A percentile compares a stretch with the other conserved stretches of the same genome.
Evolutionary conservation across 345 rosid genomes (phyloP).

Genomic region (Crucihimalaya himalaica): DNA sequence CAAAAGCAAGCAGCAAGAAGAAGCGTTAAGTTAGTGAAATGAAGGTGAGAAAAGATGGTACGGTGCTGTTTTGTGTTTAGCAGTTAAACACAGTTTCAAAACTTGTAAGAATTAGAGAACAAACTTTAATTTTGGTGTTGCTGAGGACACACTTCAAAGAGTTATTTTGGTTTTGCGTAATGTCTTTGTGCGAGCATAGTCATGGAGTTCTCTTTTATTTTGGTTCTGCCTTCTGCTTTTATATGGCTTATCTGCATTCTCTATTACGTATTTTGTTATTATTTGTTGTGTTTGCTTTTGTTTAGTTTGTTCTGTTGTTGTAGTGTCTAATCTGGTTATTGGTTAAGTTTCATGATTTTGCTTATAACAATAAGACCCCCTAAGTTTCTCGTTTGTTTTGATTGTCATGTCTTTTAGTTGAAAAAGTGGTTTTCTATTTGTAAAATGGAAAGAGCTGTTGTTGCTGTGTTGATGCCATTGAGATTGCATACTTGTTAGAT

Average conservation of each 20-base stretch:
- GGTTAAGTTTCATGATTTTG: background rate
- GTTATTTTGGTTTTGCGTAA: constrained; percentile 31
- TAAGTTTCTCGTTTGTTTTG: background rate
- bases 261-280: background rate
- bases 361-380: too few relatives aligned
- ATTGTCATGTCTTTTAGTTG: background rate
- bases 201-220: constrained; percentile 13
- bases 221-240: constrained; percentile 3
- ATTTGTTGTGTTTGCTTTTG: background rate
- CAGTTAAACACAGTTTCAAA: constrained; percentile 32
- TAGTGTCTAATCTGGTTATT: background rate
- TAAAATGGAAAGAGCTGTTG: constrained; percentile 9
- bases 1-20: constrained; percentile 86
- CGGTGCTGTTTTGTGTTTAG: constrained; percentile 26
- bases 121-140: constrained; percentile 31
- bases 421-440: background rate
- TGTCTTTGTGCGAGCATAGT: constrained; percentile 19
- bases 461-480: background rate
- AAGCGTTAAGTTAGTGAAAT: constrained; percentile 53
- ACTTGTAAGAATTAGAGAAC: constrained; percentile 32
- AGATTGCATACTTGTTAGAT: background rate
- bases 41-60: constrained; percentile 18
- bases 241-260: background rate
- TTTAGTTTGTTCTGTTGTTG: background rate
- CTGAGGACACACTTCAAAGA: constrained; percentile 21